Base-by-base conservation (phyloP, 1,139 yeast species). In the Pichia sp. region DNA sequence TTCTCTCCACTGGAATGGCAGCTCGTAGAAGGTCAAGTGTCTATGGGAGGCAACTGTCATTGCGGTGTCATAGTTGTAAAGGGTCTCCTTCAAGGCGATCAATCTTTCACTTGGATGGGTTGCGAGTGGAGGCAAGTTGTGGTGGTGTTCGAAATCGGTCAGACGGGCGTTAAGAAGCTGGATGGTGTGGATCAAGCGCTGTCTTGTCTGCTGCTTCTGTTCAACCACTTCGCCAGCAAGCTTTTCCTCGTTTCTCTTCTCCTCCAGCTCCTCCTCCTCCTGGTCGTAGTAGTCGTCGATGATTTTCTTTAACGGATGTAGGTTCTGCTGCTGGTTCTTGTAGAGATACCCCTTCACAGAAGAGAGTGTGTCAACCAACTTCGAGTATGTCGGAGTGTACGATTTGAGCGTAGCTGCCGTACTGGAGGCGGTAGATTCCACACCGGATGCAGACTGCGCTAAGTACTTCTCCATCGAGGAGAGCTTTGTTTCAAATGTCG, bases 1-100 rank as follows among this genome's bases (percentile, higher is more conserved):
- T 69, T 92, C 97, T 66, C 96, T 79, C 97, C 97, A 93, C 52
- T 88, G 89, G 60, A 85, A 80, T 1, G 99, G 99, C 52, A 93
- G 74, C 68, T 93, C 96, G 66, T 89, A 90, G 70, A 87, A 88
- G 62, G 90, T 90, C 52, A 93, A 72, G 56, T 85, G 78, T 52
- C 84, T 70, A 6, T 72, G 61, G 45, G 79, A 74, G 2, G 96
- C 95, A 8, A 73, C 68, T 38, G 74, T 73, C 45, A 79, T 67
- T 0, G 90, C 90, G 53, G 73, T 73, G 60, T 83, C 83, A 66
- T 84, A 84, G 67, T 85, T 84, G 66, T 78, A 81, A 58, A 77
- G 77, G 46, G 77, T 75, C 49, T 70, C 67, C 47, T 70, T 71
- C 45, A 73, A 64, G 41, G 65, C 63, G 43, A 72, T 69, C 54